Evolutionary conservation across 345 rosid species (phyloP).

Genomic region (Syzygium jambos): DNA sequence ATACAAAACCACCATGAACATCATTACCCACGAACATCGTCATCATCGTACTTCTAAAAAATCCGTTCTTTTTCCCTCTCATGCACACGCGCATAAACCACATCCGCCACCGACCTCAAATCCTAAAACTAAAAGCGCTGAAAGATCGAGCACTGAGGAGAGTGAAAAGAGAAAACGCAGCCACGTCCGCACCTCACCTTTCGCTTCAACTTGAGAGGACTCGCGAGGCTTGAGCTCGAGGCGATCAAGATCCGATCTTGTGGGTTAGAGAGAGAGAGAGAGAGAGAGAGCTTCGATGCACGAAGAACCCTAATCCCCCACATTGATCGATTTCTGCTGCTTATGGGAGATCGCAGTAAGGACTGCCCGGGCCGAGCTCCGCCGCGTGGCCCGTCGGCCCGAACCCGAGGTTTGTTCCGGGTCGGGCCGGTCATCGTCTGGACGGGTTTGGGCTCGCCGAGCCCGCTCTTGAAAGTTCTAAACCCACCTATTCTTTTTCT

Average conservation of each 20-base stretch:
- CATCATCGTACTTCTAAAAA: neutral
- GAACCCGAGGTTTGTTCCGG: neutral
- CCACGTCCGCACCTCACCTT: neutral
- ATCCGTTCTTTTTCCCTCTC: neutral
- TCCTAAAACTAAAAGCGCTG: neutral
- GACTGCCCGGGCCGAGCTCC: neutral
- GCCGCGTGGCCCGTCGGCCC: neutral
- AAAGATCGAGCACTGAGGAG: neutral
- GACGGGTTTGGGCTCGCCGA: neutral
- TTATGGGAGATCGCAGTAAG: fast-evolving
- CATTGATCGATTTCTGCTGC: neutral
- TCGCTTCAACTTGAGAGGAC: neutral
- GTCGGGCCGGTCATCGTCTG: neutral
- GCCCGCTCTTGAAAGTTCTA: neutral
- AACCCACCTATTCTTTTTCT: neutral
- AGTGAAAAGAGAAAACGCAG: neutral
- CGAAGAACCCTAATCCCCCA: neutral
- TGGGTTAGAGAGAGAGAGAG: neutral
- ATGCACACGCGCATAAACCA: neutral
- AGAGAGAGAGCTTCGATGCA: neutral
- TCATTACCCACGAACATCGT: neutral
- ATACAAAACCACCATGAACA: neutral
- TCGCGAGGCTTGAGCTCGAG: neutral
- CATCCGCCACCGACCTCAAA: neutral
- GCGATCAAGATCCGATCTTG: neutral